Base-by-base conservation (phyloP, 345 rosid genomes). In the Hibiscus syriacus region DNA sequence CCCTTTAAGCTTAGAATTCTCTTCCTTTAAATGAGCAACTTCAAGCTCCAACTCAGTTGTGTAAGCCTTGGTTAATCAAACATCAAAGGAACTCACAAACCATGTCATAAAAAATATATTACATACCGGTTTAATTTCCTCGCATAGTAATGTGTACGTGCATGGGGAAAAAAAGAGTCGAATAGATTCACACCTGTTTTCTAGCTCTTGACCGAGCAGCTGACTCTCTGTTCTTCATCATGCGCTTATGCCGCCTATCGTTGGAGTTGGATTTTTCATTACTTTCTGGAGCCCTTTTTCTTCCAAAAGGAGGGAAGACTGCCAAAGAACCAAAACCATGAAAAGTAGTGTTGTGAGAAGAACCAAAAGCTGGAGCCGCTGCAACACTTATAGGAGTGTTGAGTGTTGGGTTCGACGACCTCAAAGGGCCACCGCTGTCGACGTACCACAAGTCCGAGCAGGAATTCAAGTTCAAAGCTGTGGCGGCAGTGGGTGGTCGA, bases 201-300 rank as follows among this genome's bases (percentile, higher is more conserved):
- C 85, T 77, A n/a, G 86, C 85, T 32, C 90, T 73, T 72, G 85
- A 86, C 53, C 88, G 81, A 32, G 83, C 85, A 6, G 90, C 85
- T 20, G 90, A 83, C 67, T 86, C 90, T 70, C 90, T 74, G 72
- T 83, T 86, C 78, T 83, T 86, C 63, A 86, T 82, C 86, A 67
- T 69, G 46, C 90, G 80, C 70, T 80, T 80, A n/a, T 70, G 72
- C 17, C 82, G 67, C 67, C 72, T 76, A 19, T 81, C 84, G 29
- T 41, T 38, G 23, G 69, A 67, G 27, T 43, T 38, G 23, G 69
- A 67, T 22, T 43, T 69, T 3, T 38, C 80, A 2, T 45, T 72
- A 27, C 36, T 59, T 46, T 74, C 77, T 22, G 63, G 72, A 19
- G 45, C 55, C 66, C 73, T 64, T 57, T 79, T 79, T 53, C 43